These are phyloP conservation scores for Lepidopterella palustris DNA, from an alignment of 495 filamentous ascomycete species.

Conservation along the genomic window DNA sequence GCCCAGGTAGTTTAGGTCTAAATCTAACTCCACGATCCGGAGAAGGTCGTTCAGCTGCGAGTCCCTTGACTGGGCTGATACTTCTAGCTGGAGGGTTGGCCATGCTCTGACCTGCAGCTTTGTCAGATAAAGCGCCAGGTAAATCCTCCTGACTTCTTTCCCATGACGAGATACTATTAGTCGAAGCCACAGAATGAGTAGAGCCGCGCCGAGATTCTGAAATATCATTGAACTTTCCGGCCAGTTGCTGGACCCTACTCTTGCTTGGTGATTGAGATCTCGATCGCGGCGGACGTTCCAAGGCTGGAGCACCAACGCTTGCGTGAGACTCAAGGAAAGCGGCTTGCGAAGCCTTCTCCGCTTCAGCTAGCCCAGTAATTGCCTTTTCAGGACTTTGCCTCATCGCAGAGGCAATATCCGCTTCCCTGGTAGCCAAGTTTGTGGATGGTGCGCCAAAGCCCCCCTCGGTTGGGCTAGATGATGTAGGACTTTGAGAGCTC, in stretches of 20 bases:
- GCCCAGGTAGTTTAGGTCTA: slow-evolving; percentile 57
- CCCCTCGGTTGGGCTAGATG: slow-evolving; percentile 4
- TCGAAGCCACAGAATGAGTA: slow-evolving; percentile 26
- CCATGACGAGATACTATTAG: slow-evolving; percentile 33
- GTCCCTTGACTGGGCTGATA: slow-evolving; percentile 3
- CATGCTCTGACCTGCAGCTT: background rate
- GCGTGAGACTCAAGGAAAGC: slow-evolving; percentile 24
- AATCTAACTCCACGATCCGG: slow-evolving; percentile 34
- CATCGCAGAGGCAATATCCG: slow-evolving; percentile 39
- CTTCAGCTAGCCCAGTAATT: slow-evolving; percentile 7
- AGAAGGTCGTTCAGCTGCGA: slow-evolving; percentile 7
- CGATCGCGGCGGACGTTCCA: slow-evolving; percentile 6
- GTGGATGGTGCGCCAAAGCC: slow-evolving; percentile 3
- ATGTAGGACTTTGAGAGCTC: slow-evolving; percentile 5
- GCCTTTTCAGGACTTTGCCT: slow-evolving; percentile 9
- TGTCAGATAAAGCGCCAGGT: slow-evolving; percentile 7
- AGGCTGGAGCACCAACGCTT: background rate
- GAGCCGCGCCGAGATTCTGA: slow-evolving; percentile 35
- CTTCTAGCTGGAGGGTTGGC: background rate
- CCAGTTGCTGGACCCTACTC: slow-evolving; percentile 44
- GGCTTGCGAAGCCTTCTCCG: slow-evolving; percentile 17
- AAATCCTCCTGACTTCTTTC: slow-evolving; percentile 32
- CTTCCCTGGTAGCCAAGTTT: slow-evolving; percentile 30
- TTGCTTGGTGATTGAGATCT: slow-evolving; percentile 40
- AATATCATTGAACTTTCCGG: slow-evolving; percentile 41